Conservation (phyloP, 2,329 filamentous ascomycete species). For the Trichoderma hamatum region DNA sequence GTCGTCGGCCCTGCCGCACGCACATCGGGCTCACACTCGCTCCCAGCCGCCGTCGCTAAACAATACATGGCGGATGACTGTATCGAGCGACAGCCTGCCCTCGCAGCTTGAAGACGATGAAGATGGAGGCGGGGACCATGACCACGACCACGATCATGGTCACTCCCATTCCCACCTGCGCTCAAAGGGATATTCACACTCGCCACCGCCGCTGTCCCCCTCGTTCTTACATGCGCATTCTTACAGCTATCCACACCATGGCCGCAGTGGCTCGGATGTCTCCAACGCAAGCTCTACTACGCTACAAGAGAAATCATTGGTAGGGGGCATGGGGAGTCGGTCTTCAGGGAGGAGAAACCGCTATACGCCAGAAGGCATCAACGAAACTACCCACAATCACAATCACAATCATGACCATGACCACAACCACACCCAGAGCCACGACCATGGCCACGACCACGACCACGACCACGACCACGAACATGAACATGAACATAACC, state of each 20-base stretch:
- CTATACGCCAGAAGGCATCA: conserved; percentile 40
- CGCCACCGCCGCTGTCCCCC: conserved; percentile 6
- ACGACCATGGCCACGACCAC: conserved; percentile 36
- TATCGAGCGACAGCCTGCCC: conserved; percentile 40
- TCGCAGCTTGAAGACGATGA: conserved; percentile 39
- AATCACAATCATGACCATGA: conserved; percentile 36
- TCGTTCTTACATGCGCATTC: conserved; percentile 35
- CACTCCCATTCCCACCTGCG: conserved; percentile 26
- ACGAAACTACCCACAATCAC: conserved; percentile 27
- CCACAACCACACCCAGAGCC: conserved; percentile 35
- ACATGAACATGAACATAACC: conserved; percentile 33
- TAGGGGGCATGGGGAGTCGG: conserved; percentile 46
- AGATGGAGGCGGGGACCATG: conserved; percentile 35
- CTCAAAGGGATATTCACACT: conserved; percentile 34
- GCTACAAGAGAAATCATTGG: conserved; percentile 38
- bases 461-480: conserved; percentile 29
- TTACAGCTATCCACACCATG: conserved; percentile 36
- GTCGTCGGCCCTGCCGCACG: conserved; percentile 53
- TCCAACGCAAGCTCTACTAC: conserved; percentile 38
- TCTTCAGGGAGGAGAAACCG: conserved; percentile 47
- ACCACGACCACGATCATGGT: conserved; percentile 34
- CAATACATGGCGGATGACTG: conserved; percentile 40
- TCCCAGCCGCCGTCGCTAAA: conserved; percentile 45
- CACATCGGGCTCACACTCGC: conserved; percentile 49
- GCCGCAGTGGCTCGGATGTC: conserved; percentile 37